Base-by-base conservation (phyloP, 2,329 filamentous ascomycete genomes). In the Nothophoma quercina region DNA sequence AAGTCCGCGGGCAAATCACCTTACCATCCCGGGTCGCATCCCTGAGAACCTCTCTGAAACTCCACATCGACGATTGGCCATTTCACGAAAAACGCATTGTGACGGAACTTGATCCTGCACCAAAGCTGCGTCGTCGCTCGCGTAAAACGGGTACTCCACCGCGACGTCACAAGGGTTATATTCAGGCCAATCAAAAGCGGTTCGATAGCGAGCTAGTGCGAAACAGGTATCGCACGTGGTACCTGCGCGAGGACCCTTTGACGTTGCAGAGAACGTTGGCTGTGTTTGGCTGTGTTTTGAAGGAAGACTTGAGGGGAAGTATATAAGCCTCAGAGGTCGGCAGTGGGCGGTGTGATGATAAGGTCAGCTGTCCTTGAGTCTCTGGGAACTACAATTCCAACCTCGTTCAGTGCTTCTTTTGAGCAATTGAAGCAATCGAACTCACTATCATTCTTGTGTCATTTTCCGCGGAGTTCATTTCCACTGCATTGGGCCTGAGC, bases 181-280 rank as follows among this genome's bases (percentile, higher is more conserved):
- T 5, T 10, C 12, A 13, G 34, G 18, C 50, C 25, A 53, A 48
- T 48, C 43, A 42, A 16, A 21, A 15, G 16, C n/a, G 35, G 16
- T 39, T 18, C 21, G 21, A 13, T 33, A 9, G 6, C 2, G 22
- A n/a, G 43, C 50, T 53, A 43, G 50, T 19, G 33, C 39, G n/a
- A 28, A 45, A 28, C 15, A 16, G 40, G 48, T 33, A 38, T 42
- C 21, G 36, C 50, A 43, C 50, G 50, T 52, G 50, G 36, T 52
- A 45, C 36, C 50, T 47, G 36, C 42, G 32, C 25, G 9, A 34
- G 43, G 39, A 53, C 50, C 43, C 50, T 53, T 53, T 48, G 44
- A 44, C 50, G 44, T 53, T 34, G 43, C 38, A 39, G 42, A 47
- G 43, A 26, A 39, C 32, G 38, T 53, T 53, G 50, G 43, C 33